Evolutionary conservation across 2,329 filamentous ascomycete genomes (phyloP), one percentile per base, ranked within the genome.

Genomic region (Gnomoniopsis smithogilvyi): DNA sequence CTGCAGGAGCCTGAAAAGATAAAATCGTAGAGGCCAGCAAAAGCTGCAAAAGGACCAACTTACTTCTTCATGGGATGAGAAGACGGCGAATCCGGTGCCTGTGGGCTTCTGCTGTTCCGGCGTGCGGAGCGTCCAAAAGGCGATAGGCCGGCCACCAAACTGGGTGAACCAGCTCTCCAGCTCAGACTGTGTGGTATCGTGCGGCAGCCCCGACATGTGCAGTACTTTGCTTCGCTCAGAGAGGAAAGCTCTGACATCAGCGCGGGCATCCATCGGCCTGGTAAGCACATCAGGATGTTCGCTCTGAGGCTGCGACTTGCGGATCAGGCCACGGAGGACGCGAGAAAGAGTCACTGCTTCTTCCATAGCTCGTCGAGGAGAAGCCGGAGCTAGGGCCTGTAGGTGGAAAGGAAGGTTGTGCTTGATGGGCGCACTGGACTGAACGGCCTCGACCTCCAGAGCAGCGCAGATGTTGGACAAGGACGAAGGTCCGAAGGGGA

Each of bases 71-170:
- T 99, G 95, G 50, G 94, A 98, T 64, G 95, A 98, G 73, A 99
- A 99, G 58, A 99, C 94, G 52, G 95, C 95, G 75, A 99, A 99
- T 56, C 95, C 95, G 56, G 94, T 96, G 47, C 95, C 95, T 11
- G 95, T 99, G n/a, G 95, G 95, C 81, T 99, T 99, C 78, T 98
- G 95, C 78, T 98, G 95, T 76, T 99, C 95, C 3, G 95, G 95
- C 15, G 95, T 99, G 63, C 94, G 90, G 53, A 99, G 83, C 19
- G 95, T 99, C 95, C 95, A 99, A 78, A 99, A 99, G 21, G 95
- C 95, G 77, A 99, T 99, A 33, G 95, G 95, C 47, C 95, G 90
- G 52, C 95, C 95, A 64, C 95, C 95, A 72, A 96, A 99, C 75
- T 99, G 95, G 33, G 95, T 99, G 73, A 98, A 99, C 95, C 95